Base-by-base conservation (phyloP, 2,329 filamentous ascomycete genomes). In the Xylariaceae sp. region DNA sequence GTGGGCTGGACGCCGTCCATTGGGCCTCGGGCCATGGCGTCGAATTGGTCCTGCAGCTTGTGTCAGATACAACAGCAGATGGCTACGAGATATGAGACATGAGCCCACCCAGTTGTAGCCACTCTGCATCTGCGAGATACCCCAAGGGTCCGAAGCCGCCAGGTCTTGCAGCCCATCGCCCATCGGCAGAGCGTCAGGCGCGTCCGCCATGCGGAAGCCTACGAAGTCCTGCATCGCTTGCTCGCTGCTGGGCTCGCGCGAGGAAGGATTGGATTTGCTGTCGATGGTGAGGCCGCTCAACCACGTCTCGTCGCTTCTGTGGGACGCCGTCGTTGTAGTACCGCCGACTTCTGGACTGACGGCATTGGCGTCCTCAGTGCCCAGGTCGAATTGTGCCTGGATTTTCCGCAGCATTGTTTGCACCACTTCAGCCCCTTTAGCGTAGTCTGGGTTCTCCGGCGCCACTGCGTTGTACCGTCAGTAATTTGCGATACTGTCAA, bases 351-450 rank as follows among this genome's bases (percentile, higher is more conserved):
- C n/a, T n/a, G n/a, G n/a, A n/a, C n/a, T n/a, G n/a, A n/a, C n/a
- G n/a, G n/a, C 24, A 12, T 26, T 26, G 7, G n/a, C 24, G 24
- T 35, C 40, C 4, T 38, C 33, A 19, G 35, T 15, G 24, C 27
- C 30, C 6, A 40, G 36, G 2, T 44, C 46, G 11, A 49, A 29
- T 5, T 51, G 44, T 13, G 40, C 31, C 21, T 52, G 59, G 5
- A 71, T 51, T 42, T 61, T 67, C 3, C 52, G 50, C 21, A 72
- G 50, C 59, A 73, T 68, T 4, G 57, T 61, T 5, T 58, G 55
- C 33, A 73, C 47, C 5, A 68, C 61, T 22, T 62, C 59, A 9
- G 59, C 60, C 17, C 68, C 67, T 51, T 68, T 71, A 25, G 51
- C 59, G 29, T 65, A 57, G 35, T 69, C 68, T 2, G 51, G 44